phyloP scores from a whole-genome alignment of 495 filamentous ascomycete species.

The Chaetomidium leptoderma region DNA sequence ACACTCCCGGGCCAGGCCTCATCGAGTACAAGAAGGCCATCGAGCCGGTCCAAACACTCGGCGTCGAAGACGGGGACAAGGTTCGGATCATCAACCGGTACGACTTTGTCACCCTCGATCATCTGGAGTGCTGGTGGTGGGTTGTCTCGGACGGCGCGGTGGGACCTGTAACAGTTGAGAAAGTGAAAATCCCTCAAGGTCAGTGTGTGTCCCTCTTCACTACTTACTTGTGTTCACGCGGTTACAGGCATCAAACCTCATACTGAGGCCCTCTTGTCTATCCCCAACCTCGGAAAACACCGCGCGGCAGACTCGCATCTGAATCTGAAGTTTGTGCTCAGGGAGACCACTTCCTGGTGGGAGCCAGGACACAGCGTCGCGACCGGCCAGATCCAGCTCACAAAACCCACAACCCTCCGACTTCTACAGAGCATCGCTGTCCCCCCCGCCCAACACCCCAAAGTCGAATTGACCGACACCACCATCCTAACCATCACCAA shows the following conservation, averaged over 20 bases:
- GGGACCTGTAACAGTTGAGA: slow-evolving; percentile 20
- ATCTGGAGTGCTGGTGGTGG: slow-evolving; percentile 45
- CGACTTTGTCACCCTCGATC: slow-evolving; percentile 49
- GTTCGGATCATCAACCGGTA: slow-evolving; percentile 52
- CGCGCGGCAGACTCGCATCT: slow-evolving; percentile 39
- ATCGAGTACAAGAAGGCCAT: slow-evolving; percentile 62
- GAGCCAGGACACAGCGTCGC: slow-evolving; percentile 46
- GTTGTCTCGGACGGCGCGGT: slow-evolving; percentile 39
- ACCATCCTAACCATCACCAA: slow-evolving; percentile 29
- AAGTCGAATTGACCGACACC: background rate
- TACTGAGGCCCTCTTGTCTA: slow-evolving; percentile 30
- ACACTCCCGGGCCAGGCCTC: slow-evolving; percentile 57
- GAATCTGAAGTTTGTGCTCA: slow-evolving; percentile 43
- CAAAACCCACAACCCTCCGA: slow-evolving; percentile 21
- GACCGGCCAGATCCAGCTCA: slow-evolving; percentile 47
- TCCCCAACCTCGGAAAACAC: slow-evolving; percentile 22
- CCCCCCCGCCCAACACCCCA: background rate
- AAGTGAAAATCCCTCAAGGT: slow-evolving; percentile 36
- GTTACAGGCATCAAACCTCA: slow-evolving; percentile 36
- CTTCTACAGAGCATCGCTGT: background rate
- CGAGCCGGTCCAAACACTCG: slow-evolving; percentile 53
- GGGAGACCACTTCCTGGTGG: slow-evolving; percentile 42
- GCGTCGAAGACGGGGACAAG: slow-evolving; percentile 24
- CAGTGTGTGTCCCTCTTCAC: background rate
- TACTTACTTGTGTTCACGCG: slow-evolving; percentile 3